Base-by-base conservation (phyloP, 2,329 filamentous ascomycete species). In the Paecilomyces fulvus region DNA sequence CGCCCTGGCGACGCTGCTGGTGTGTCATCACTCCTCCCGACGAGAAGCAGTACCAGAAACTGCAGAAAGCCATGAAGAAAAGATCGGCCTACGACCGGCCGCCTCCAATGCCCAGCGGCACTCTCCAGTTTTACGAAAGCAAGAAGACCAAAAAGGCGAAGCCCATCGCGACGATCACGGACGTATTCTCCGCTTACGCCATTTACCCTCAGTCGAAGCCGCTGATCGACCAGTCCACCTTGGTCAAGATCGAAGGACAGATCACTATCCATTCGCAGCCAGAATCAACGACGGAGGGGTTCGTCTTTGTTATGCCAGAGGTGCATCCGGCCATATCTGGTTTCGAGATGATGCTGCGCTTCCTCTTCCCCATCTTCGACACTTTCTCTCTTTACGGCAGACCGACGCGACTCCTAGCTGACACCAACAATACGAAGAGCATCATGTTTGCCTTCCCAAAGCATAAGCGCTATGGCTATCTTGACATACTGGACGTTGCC, bases 371-470 rank as follows among this genome's bases (percentile, higher is more conserved):
- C 0, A 89, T 91, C 0, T 99, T 90, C 79, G 94, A 99, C 70
- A 90, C 90, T 0, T 99, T 96, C 71, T 85, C 82, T 43, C 79
- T 99, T 1, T 99, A 99, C 65, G 94, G 94, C 28, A 87, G 94
- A 21, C 94, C 94, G 0, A 88, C 84, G 28, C 86, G 90, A 59
- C 79, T 99, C 49, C 86, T 96, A 31, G 90, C 94, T 2, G 95
- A 95, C 67, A 87, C 89, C 0, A 82, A 92, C 49, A 92, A 97
- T 72, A 80, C 89, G 3, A 84, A 90, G 50, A 95, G 94, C 56
- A 80, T 99, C 61, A 99, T 99, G 94, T 99, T 97, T 71, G 94
- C 92, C 5, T 95, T 99, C 86, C 92, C 94, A 0, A 90, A 89
- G 64, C 85, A 94, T 64, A 85, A 86, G 54, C 83, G 89, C 61